Evolutionary conservation across 2,329 filamentous ascomycete species (phyloP).

Genomic region (Apiospora arundinis): DNA sequence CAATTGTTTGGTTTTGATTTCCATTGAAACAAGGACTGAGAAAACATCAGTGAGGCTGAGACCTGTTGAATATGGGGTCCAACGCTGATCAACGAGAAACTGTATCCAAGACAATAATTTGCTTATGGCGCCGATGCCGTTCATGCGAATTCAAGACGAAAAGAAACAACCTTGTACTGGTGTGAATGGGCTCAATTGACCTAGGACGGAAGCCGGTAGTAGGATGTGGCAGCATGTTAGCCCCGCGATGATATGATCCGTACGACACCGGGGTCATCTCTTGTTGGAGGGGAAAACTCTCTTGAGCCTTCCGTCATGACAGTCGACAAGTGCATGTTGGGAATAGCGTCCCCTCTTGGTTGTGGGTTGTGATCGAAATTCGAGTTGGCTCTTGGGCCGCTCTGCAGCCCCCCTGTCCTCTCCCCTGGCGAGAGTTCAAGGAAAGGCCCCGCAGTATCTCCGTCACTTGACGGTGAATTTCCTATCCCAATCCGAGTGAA

Average conservation of each 20-base stretch:
- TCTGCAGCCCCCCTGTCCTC: neutral
- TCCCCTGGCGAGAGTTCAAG: neutral
- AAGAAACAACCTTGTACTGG: neutral
- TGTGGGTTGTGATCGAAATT: conserved; percentile 3
- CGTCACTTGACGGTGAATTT: neutral
- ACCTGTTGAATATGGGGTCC: neutral
- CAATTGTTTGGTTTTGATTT: conserved; percentile 15
- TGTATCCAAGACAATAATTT: conserved; percentile 12
- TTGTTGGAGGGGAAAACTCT: conserved; percentile 6
- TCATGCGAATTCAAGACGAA: conserved; percentile 7
- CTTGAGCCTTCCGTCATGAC: conserved; percentile 15
- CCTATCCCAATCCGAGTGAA: conserved; percentile 7
- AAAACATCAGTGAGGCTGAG: neutral
- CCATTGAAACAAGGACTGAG: conserved; percentile 5
- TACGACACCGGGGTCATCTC: conserved; percentile 1
- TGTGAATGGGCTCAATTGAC: neutral
- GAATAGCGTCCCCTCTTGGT: conserved; percentile 11
- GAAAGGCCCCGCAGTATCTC: neutral
- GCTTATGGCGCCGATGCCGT: conserved; percentile 2
- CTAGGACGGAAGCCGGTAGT: neutral
- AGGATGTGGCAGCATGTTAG: neutral
- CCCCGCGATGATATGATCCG: conserved; percentile 16
- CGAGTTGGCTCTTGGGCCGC: conserved; percentile 1
- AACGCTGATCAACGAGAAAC: neutral
- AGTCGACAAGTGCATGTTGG: neutral